A percentile compares a stretch with the other conserved stretches of the same genome.
Conservation (phyloP, 345 rosid species). For the Pistacia vera region DNA sequence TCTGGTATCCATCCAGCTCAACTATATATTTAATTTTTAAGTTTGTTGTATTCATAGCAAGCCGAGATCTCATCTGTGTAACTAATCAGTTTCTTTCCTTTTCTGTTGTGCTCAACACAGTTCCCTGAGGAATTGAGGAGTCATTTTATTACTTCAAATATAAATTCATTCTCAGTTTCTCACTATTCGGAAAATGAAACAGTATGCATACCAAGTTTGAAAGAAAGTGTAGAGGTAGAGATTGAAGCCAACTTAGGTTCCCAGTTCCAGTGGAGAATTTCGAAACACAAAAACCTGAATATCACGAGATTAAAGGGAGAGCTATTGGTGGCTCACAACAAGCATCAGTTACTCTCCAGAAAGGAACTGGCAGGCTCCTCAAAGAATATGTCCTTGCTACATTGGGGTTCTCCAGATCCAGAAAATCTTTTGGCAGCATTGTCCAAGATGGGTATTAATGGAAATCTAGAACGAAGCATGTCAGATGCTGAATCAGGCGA, state of each 20-base stretch:
- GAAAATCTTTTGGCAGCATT: conserved; percentile 48
- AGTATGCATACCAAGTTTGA: conserved; percentile 35
- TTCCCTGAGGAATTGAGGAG: conserved; percentile 56
- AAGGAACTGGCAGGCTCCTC: conserved; percentile 28
- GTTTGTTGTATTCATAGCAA: conserved; percentile 3
- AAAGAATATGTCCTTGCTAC: conserved; percentile 33
- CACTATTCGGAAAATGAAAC: conserved; percentile 57
- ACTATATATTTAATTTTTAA: neutral
- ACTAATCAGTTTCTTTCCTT: neutral
- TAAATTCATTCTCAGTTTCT: conserved; percentile 31
- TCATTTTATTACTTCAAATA: conserved; percentile 30
- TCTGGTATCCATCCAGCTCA: conserved; percentile 45
- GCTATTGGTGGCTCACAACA: conserved; percentile 49
- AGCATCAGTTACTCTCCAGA: conserved; percentile 41
- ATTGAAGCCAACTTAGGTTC: conserved; percentile 59
- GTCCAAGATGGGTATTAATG: conserved; percentile 53
- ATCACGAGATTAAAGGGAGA: conserved; percentile 67
- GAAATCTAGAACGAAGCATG: conserved; percentile 37
- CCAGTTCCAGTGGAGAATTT: conserved; percentile 47
- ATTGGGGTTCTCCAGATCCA: conserved; percentile 57
- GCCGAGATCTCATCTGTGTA: neutral
- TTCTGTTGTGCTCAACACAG: conserved; percentile 36
- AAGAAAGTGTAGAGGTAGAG: conserved; percentile 41
- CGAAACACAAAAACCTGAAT: conserved; percentile 35
- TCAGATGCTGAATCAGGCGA: conserved; percentile 32